Conservation (phyloP, 108 stramenopile species). For the Cyclotella atomus region DNA sequence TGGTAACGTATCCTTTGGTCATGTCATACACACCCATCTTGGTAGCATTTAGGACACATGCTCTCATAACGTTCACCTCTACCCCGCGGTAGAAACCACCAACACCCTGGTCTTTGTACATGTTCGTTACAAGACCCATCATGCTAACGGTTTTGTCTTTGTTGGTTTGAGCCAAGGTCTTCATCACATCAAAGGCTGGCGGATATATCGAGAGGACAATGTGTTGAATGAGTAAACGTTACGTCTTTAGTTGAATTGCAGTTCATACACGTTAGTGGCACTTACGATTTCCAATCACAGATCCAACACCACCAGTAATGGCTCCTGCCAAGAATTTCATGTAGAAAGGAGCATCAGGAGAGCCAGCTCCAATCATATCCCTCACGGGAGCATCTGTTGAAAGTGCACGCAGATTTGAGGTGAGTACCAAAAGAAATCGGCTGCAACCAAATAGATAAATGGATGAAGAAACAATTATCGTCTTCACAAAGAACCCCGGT, state of each 20-base stretch:
- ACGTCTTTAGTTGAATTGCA: too few relatives aligned
- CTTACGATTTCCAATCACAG: conserved; percentile 85
- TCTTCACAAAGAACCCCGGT: too few relatives aligned
- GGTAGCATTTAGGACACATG: conserved; percentile 93
- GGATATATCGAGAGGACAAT: too few relatives aligned
- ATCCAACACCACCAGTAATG: conserved; percentile 86
- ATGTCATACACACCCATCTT: conserved; percentile 93
- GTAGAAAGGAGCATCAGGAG: conserved; percentile 73
- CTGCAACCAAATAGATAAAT: too few relatives aligned
- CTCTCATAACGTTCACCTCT: conserved; percentile 82
- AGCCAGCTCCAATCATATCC: conserved; percentile 78
- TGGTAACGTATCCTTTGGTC: conserved; percentile 83
- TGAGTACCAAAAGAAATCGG: too few relatives aligned
- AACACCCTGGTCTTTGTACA: conserved; percentile 88
- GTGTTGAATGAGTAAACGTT: too few relatives aligned
- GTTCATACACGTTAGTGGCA: too few relatives aligned
- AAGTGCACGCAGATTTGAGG: not conserved
- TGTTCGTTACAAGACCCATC: conserved; percentile 57
- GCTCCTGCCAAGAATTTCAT: conserved; percentile 90
- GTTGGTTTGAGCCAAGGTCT: conserved; percentile 90
- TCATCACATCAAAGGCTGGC: conserved; percentile 93
- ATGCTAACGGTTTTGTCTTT: conserved; percentile 66
- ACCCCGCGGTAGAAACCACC: conserved; percentile 92
- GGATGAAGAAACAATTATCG: too few relatives aligned
- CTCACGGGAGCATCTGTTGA: conserved; percentile 66